A percentile compares a stretch with the other conserved stretches of the same genome.
phyloP scores from a whole-genome alignment of 768 basidiomycete species.

The Rhodosporidiobolus sp. region DNA sequence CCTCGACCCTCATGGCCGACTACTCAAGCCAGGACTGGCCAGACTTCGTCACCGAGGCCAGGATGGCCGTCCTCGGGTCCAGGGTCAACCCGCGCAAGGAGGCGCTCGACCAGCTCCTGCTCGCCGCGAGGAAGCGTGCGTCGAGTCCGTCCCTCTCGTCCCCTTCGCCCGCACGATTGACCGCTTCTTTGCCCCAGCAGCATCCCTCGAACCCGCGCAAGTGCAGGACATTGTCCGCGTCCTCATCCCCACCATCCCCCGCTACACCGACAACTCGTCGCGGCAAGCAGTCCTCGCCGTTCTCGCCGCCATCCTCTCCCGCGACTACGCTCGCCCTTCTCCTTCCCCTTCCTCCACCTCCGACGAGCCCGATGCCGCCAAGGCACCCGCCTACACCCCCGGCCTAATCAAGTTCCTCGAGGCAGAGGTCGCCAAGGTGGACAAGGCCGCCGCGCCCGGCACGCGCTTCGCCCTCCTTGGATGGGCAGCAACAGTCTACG shows the following conservation, averaged over 20 bases:
- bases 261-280: conserved; percentile 70
- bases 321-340: conserved; percentile 50
- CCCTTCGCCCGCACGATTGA: not conserved
- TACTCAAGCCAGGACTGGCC: conserved; percentile 10
- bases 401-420: conserved; percentile 73
- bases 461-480: conserved; percentile 67
- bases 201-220: conserved; percentile 15
- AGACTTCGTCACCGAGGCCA: not conserved
- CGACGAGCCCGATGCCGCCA: conserved; percentile 48
- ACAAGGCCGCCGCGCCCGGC: conserved; percentile 50
- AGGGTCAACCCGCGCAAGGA: not conserved
- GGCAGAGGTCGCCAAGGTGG: conserved; percentile 61
- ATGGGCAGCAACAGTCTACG: conserved; percentile 68
- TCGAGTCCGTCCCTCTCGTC: not conserved
- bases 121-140: conserved; percentile 18
- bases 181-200: not conserved
- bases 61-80: not conserved
- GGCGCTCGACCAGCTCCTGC: conserved; percentile 2
- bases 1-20: not conserved
- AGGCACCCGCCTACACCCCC: conserved; percentile 59
- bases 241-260: conserved; percentile 70
- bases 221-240: conserved; percentile 64
- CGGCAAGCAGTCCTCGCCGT: conserved; percentile 68
- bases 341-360: conserved; percentile 50
- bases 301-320: conserved; percentile 62